These are phyloP conservation scores for Trifolium repens DNA, from an alignment of 306 rosid species.

Conservation along the genomic window DNA sequence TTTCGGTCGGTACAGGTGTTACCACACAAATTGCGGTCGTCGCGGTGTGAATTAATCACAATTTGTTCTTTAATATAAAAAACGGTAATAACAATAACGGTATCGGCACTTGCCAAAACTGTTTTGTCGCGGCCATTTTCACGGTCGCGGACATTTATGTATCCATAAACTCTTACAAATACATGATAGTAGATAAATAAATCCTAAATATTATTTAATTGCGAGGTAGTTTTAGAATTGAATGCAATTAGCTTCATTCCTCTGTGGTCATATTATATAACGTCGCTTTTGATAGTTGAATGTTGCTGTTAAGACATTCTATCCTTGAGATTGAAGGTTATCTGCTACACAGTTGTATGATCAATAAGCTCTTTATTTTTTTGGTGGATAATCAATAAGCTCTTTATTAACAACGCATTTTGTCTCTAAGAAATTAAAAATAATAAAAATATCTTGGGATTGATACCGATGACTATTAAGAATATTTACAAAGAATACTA, in stretches of 20 bases:
- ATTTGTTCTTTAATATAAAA: too few species aligned
- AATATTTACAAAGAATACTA: too few species aligned
- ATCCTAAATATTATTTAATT: conserved; percentile 36
- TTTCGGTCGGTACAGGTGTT: too few species aligned
- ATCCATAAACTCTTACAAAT: too few species aligned
- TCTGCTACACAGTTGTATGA: conserved; percentile 38
- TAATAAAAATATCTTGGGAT: too few species aligned
- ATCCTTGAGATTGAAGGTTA: conserved; percentile 43
- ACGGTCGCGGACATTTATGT: too few species aligned
- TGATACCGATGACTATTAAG: too few species aligned
- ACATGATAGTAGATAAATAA: background rate
- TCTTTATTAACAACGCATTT: conserved; percentile 10
- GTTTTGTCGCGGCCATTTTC: too few species aligned
- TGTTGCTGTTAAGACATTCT: conserved; percentile 57
- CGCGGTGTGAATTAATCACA: too few species aligned
- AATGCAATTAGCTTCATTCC: conserved; percentile 46
- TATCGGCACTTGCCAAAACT: too few species aligned
- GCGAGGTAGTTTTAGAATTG: conserved; percentile 51
- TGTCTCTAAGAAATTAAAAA: background rate
- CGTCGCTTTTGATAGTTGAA: conserved; percentile 38
- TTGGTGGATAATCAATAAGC: background rate
- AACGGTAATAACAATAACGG: too few species aligned
- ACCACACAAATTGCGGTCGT: too few species aligned
- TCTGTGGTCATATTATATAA: conserved; percentile 32
- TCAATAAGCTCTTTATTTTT: background rate